These are phyloP conservation scores for Mycena leptocephala DNA, from an alignment of 768 basidiomycete species.

Conservation along the genomic window DNA sequence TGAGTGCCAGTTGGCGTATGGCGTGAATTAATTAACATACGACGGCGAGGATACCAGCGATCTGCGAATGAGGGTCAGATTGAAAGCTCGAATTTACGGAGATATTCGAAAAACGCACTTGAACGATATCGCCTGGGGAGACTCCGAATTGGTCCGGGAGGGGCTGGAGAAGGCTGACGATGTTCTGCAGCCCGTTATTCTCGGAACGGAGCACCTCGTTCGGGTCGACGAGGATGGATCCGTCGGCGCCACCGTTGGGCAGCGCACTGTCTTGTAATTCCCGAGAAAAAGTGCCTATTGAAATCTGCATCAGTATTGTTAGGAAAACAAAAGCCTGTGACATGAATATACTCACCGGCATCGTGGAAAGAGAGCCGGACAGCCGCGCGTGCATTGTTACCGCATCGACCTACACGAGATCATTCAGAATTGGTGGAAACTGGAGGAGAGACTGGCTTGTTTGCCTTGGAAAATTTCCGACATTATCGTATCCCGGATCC, in stretches of 20 bases:
- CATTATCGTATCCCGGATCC: conserved; percentile 34
- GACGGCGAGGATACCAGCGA: conserved; percentile 25
- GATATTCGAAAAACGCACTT: background rate
- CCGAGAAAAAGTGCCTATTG: conserved; percentile 26
- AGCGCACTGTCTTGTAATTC: background rate
- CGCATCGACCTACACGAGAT: conserved; percentile 11
- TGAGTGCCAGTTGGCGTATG: background rate
- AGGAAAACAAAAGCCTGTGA: background rate
- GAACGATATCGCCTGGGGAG: conserved; percentile 30
- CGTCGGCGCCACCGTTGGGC: conserved; percentile 31
- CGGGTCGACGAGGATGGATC: conserved; percentile 28
- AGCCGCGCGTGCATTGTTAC: conserved; percentile 28
- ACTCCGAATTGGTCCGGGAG: conserved; percentile 26
- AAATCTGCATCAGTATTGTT: background rate
- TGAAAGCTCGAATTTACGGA: background rate
- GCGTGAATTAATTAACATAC: background rate
- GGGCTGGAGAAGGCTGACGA: conserved; percentile 23
- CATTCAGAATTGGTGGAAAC: background rate
- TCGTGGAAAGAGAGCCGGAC: conserved; percentile 36
- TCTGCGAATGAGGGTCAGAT: background rate
- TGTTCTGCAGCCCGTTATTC: conserved; percentile 33
- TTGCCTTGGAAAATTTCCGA: conserved; percentile 17
- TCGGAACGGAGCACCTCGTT: conserved; percentile 24
- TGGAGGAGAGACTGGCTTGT: background rate
- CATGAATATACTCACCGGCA: conserved; percentile 20